Base-by-base conservation (phyloP, 2,329 filamentous ascomycete species). In the Stachybotrys elegans region DNA sequence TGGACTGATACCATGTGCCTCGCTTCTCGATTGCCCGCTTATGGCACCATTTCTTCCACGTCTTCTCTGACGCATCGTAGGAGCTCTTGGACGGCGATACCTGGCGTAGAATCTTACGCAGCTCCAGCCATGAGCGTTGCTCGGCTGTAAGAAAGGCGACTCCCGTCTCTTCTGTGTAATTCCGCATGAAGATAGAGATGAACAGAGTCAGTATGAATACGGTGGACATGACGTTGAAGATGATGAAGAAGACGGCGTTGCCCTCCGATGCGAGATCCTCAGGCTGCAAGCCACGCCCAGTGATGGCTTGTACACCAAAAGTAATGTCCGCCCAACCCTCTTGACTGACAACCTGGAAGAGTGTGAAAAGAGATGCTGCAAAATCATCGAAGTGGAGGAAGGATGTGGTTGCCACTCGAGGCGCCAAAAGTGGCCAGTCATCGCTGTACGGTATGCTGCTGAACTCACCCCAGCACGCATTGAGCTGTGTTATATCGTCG, bases 121-220 rank as follows among this genome's bases (percentile, higher is more conserved):
- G 68, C 63, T 98, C 93, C 13, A 98, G 78, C 93, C 93, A 98
- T 0, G 92, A 95, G 54, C 93, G 84, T 62, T 98, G 93, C 57
- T 98, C 93, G 1, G 91, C 86, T 1, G 93, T 98, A 56, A 98
- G 71, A 62, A 92, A 98, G 3, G 93, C 93, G 35, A 98, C 93
- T 2, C 93, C 93, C 0, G 93, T 98, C 66, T 97, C 91, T 66
- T 98, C 93, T 1, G 93, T 98, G 66, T 98, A 98, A 63, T 96
- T 98, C 48, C 93, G 88, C 93, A 98, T 98, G 65, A 98, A 98
- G 48, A 98, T 93, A 45, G 93, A 97, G 39, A 98, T 94, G 65
- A 98, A 98, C 59, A 98, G 72, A 1, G 93, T 98, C 59, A 98
- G 76, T 49, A 98, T 86, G 67, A 98, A 98, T 51, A 98, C 92